Conservation (phyloP, 2,329 filamentous ascomycete species). For the Gnomoniopsis sp. region DNA sequence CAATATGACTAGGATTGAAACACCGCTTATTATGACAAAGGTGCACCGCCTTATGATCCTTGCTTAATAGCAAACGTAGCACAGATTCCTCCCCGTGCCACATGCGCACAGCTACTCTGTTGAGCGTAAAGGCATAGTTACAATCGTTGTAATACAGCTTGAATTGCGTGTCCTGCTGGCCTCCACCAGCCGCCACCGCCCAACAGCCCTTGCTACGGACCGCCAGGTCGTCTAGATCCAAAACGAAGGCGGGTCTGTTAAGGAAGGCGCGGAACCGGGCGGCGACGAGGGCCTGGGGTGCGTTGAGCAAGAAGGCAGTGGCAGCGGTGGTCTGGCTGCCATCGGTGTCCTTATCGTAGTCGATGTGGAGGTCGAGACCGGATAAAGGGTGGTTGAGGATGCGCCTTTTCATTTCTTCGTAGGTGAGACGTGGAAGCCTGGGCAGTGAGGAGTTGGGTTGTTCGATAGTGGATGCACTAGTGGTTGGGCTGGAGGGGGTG, state of each 20-base stretch:
- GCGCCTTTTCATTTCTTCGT: background rate
- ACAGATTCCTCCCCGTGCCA: conserved; percentile 10
- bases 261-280: background rate
- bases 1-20: conserved; percentile 5
- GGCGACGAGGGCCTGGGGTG: background rate
- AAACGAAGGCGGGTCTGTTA: background rate
- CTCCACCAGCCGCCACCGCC: background rate
- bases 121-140: background rate
- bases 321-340: background rate
- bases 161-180: background rate
- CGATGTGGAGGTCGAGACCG: background rate
- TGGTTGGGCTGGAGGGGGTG: too few species aligned
- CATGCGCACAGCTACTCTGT: conserved; percentile 1
- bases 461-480: too few species aligned
- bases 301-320: conserved; percentile 4
- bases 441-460: background rate
- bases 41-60: background rate
- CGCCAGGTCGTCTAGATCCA: background rate
- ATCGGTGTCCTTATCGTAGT: background rate
- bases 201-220: conserved; percentile 4
- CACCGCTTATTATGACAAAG: background rate
- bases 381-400: background rate
- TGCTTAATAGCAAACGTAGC: conserved; percentile 3
- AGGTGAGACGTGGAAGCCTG: background rate
- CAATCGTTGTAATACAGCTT: background rate